These are phyloP conservation scores for Curvularia lunata DNA, from an alignment of 2,329 filamentous ascomycete genomes.

Conservation along the genomic window DNA sequence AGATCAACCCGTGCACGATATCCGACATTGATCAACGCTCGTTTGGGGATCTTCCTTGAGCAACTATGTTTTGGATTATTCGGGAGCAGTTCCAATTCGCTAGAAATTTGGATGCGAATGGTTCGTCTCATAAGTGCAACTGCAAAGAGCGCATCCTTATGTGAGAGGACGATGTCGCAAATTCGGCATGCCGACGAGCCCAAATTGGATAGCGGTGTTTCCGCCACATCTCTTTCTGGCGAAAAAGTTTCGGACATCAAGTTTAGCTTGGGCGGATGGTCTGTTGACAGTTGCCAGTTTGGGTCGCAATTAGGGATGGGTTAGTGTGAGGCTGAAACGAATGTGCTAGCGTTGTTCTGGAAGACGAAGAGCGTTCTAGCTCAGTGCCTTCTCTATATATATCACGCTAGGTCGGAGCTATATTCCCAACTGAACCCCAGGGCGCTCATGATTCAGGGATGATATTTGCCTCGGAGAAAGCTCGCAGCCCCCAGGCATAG, in stretches of 20 bases:
- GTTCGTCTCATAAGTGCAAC: too few species aligned
- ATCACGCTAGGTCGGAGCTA: too few species aligned
- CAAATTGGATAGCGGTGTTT: too few species aligned
- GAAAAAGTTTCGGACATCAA: too few species aligned
- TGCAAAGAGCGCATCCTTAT: too few species aligned
- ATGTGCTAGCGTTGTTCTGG: background rate
- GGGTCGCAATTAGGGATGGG: background rate
- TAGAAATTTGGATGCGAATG: background rate
- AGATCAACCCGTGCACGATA: slow-evolving; percentile 2
- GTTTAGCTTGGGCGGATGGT: background rate
- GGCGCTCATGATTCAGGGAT: background rate
- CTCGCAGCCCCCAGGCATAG: background rate
- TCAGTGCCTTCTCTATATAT: background rate
- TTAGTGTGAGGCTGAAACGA: background rate
- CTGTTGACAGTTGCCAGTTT: background rate
- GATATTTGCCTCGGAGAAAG: background rate
- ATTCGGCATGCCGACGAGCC: too few species aligned
- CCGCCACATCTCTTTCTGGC: too few species aligned
- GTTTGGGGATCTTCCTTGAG: slow-evolving; percentile 2
- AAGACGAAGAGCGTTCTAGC: background rate
- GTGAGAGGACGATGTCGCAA: too few species aligned
- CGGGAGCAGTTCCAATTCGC: too few species aligned
- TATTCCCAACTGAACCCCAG: background rate
- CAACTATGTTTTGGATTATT: background rate
- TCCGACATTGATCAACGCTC: slow-evolving; percentile 2